Evolutionary conservation across 805 yeast genomes (phyloP), one percentile per base, ranked within the genome.

Genomic region (Vanderwaltozyma polyspora): DNA sequence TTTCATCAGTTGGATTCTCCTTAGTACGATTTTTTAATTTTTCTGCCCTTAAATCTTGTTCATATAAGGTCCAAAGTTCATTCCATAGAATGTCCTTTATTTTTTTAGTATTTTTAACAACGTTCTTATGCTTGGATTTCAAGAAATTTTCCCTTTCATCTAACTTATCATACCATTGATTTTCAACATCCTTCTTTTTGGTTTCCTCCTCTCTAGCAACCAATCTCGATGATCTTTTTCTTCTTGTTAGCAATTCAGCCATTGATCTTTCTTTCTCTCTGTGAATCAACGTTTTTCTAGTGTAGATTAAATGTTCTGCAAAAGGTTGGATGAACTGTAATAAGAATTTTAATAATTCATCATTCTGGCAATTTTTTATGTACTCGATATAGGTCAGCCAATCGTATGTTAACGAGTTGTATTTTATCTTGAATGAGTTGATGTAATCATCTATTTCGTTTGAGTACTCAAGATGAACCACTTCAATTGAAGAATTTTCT

Each of bases 141-240:
- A 56, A 14, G 27, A 39, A 55, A 4, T 43, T 41, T 19, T 52
- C 57, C 32, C 60, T 49, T 13, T 49, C 46, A 29, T 66, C 60
- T 26, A 67, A 60, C 29, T 64, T 61, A 36, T 49, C 54, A 16
- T 35, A 33, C 45, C 57, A 46, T 15, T 41, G 32, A 25, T 68
- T 67, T 31, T 65, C 72, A 37, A 69, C 63, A 31, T 64, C 64
- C 37, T 63, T 66, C 21, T 60, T 52, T 32, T 60, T 60, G 33
- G 64, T 64, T 15, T 69, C 72, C 41, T 79, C 84, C 40, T 75
- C 80, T 47, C 72, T 75, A 14, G 79, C 80, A 44, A 78, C 82
- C 29, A 82, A 55, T 55, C 91, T 67, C 2, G 85, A 73, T 0
- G 89, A 80, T 43, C 84, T 66, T 47, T 82, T 81, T 47, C 91